Base-by-base conservation (phyloP, 2,329 filamentous ascomycete genomes). In the Aspergillus latus region DNA sequence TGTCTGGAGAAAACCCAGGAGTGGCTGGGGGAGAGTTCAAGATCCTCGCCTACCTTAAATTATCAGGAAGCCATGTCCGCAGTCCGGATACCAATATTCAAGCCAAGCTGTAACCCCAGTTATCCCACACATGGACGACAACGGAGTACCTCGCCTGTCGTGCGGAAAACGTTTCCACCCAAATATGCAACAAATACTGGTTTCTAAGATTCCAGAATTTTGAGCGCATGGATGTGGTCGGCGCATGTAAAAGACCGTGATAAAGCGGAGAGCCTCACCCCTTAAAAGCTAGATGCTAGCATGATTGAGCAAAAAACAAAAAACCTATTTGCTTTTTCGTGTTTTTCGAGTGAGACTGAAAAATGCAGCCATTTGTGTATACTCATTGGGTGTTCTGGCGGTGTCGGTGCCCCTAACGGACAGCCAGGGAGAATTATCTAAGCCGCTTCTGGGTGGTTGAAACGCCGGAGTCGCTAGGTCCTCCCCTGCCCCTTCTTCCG, bases 391-490 rank as follows among this genome's bases (percentile, higher is more conserved):
- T 26, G 30, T 46, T 45, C 42, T 52, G 34, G 32, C 42, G 42
- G 50, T 52, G 32, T 52, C 43, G 21, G 16, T 29, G 21, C 49
- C 49, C 42, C 51, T 45, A 47, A 42, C 15, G 9, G 51, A 42
- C 32, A 56, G 48, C 47, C 48, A 56, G 50, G 36, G 49, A 54
- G 50, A 64, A 62, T 64, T 62, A 64, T 62, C 58, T 64, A 62
- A 63, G 62, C 49, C 42, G 40, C 36, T 36, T 50, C 26, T 54
- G 62, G 56, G 60, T 57, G 10, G 62, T 61, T 63, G 63, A 65
- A 64, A 65, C 63, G 51, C 63, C 59, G 62, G 60, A 60, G 62
- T 60, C 59, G 57, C 58, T 53, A 21, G 43, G 42, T 40, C 29
- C 52, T 52, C 32, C 11, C 37, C 51, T 39, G 49, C 56, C 50